These are phyloP conservation scores for Erysimum cheiri DNA, from an alignment of 441 rosid species.

Conservation along the genomic window DNA sequence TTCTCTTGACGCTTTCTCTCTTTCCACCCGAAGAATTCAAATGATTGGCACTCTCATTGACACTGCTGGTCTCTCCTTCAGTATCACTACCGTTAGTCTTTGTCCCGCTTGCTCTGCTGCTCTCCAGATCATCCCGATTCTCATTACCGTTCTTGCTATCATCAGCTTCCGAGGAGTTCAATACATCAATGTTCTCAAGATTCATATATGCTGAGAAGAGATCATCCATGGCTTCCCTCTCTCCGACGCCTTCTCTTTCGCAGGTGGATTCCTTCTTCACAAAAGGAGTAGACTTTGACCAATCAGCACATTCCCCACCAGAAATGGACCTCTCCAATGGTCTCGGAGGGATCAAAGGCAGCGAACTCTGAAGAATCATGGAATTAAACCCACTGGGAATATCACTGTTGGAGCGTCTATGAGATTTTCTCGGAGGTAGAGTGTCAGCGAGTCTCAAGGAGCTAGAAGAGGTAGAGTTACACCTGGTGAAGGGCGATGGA, in stretches of 20 bases:
- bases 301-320: constrained; percentile 55
- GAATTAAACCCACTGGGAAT: constrained; percentile 67
- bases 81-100: constrained; percentile 91
- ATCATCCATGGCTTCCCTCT: constrained; percentile 80
- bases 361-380: constrained; percentile 26
- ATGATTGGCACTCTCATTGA: constrained; percentile 47
- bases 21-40: constrained; percentile 56
- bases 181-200: constrained; percentile 77
- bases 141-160: constrained; percentile 70
- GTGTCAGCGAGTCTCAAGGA: constrained; percentile 53
- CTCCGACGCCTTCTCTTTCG: constrained; percentile 78
- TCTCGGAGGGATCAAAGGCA: constrained; percentile 56
- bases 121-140: constrained; percentile 85
- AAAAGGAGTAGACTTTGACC: constrained; percentile 62
- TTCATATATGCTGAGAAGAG: constrained; percentile 91
- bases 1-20: constrained; percentile 78
- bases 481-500: constrained; percentile 65
- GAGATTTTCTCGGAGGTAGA: constrained; percentile 83
- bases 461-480: constrained; percentile 34
- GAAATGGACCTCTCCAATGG: constrained; percentile 53
- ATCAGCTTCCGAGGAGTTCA: constrained; percentile 85
- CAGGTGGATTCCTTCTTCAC: constrained; percentile 73
- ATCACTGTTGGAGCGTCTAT: constrained; percentile 88
- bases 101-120: constrained; percentile 84
- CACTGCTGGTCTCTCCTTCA: constrained; percentile 79